phyloP scores from a whole-genome alignment of 805 yeast genomes.

The Wickerhamomyces xylosicus region DNA sequence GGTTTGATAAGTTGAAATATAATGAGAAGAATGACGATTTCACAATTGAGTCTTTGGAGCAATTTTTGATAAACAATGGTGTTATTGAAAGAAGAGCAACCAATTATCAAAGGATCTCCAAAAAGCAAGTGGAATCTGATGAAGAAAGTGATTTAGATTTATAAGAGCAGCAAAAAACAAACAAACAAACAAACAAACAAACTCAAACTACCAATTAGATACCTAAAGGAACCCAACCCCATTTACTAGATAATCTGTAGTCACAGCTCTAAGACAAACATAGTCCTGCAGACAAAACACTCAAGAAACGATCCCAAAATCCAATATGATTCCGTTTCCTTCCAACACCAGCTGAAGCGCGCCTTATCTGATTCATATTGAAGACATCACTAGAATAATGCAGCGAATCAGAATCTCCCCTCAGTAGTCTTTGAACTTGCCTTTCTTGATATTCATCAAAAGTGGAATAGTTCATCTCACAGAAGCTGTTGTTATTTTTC shows the following conservation, averaged over 20 bases:
- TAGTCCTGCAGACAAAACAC: no score
- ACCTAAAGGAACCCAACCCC: no score
- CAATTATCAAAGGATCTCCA: conserved; percentile 16
- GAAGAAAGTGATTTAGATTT: conserved; percentile 26
- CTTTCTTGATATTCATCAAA: not conserved
- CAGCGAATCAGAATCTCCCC: not conserved
- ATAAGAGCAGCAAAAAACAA: conserved; percentile 1
- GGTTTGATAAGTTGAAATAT: conserved; percentile 51
- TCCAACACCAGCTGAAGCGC: no score
- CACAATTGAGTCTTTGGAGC: conserved; percentile 38
- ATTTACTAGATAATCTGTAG: no score
- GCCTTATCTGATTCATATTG: not conserved
- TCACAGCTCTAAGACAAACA: no score
- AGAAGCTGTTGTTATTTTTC: no score
- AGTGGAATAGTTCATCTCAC: no score
- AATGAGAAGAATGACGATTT: conserved; percentile 35
- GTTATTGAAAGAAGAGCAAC: conserved; percentile 25
- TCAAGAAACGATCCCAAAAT: no score
- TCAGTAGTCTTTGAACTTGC: not conserved
- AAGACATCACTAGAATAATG: not conserved
- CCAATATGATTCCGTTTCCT: no score
- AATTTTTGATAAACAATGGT: conserved; percentile 21
- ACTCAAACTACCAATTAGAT: no score
- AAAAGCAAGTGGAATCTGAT: conserved; percentile 2
- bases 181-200: no score